Conservation (phyloP, 495 filamentous ascomycete species). For the Talaromyces thailandensis region DNA sequence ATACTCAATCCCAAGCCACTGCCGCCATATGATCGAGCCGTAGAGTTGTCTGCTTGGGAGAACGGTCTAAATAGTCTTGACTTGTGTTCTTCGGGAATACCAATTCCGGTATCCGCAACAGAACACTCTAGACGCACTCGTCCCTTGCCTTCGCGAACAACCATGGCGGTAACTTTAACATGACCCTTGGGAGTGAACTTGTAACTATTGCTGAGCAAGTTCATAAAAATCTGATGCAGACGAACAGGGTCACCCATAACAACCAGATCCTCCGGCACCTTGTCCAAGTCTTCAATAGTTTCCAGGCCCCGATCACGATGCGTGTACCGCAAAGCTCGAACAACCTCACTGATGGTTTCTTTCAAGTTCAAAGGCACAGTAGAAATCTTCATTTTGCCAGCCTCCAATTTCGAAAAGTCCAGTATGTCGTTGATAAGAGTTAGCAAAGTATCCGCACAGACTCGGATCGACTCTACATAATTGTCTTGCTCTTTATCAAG, state of each 20-base stretch:
- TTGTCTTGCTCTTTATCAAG: constrained; percentile 76
- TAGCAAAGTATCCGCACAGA: constrained; percentile 84
- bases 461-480: constrained; percentile 85
- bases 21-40: constrained; percentile 79
- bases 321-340: constrained; percentile 76
- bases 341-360: constrained; percentile 81
- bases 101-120: constrained; percentile 86
- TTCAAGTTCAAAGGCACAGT: constrained; percentile 76
- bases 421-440: constrained; percentile 93
- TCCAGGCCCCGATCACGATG: constrained; percentile 69
- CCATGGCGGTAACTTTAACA: constrained; percentile 66
- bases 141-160: constrained; percentile 60
- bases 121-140: constrained; percentile 69
- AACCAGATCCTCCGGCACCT: constrained; percentile 59
- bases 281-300: constrained; percentile 59
- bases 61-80: constrained; percentile 84
- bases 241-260: constrained; percentile 86
- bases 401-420: constrained; percentile 89
- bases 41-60: constrained; percentile 81
- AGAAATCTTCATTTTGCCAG: constrained; percentile 90
- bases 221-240: constrained; percentile 87
- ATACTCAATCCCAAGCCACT: constrained; percentile 87
- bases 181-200: constrained; percentile 87
- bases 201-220: constrained; percentile 85
- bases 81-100: constrained; percentile 72